These are phyloP conservation scores for Dactylis glomerata DNA, from an alignment of 176 grass and related monocot genomes.

Conservation along the genomic window DNA sequence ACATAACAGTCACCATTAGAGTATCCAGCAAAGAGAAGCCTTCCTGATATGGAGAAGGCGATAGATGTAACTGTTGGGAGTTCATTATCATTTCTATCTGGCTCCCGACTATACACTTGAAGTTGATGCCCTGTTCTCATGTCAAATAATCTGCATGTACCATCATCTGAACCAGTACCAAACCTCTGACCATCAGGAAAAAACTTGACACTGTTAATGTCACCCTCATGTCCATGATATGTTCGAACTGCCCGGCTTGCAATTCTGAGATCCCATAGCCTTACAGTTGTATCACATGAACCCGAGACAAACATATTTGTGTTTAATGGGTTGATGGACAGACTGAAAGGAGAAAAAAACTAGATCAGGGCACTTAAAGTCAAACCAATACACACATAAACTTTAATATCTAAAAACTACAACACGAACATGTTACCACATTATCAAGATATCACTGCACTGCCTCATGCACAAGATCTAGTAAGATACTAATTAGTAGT, in stretches of 20 bases:
- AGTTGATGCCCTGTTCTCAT: slow-evolving; percentile 99
- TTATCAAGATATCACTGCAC: not conserved
- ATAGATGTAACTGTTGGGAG: slow-evolving; percentile 81
- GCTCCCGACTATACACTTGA: slow-evolving; percentile 73
- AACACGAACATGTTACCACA: not conserved
- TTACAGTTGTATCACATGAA: slow-evolving; percentile 89
- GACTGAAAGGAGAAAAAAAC: slow-evolving; percentile 39
- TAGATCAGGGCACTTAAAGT: slow-evolving; percentile 8
- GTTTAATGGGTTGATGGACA: slow-evolving; percentile 86
- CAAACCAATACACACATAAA: not conserved
- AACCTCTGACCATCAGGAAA: slow-evolving; percentile 97
- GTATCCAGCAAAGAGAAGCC: slow-evolving; percentile 97
- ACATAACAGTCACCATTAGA: slow-evolving; percentile 97
- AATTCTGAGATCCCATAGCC: slow-evolving; percentile 92
- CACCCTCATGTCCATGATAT: slow-evolving; percentile 78
- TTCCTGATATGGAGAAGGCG: slow-evolving; percentile 97
- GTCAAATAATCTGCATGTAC: slow-evolving; percentile 91
- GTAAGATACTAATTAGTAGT: not conserved
- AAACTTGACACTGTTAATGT: slow-evolving; percentile 94
- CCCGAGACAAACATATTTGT: slow-evolving; percentile 93
- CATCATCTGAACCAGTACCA: slow-evolving; percentile 96
- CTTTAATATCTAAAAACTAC: not conserved
- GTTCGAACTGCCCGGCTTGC: slow-evolving; percentile 91
- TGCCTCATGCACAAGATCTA: not conserved
- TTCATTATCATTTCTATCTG: slow-evolving; percentile 61